Conservation (phyloP, 1,139 yeast species). For the Blastobotrys apis region DNA sequence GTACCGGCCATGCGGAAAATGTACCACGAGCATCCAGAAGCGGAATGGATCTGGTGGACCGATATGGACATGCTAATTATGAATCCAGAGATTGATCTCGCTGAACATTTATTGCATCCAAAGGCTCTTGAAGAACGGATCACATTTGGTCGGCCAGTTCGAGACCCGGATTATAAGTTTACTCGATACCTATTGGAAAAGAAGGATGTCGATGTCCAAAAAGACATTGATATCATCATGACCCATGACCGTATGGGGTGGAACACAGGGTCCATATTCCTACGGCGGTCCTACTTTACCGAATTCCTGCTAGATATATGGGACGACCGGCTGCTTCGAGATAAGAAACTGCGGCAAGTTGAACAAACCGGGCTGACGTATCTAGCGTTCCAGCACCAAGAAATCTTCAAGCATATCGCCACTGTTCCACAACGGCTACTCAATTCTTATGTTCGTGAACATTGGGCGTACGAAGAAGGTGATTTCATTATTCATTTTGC, state of each 20-base stretch:
- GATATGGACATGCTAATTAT: slow-evolving; percentile 34
- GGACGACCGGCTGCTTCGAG: slow-evolving; percentile 13
- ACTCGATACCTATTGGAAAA: slow-evolving; percentile 19
- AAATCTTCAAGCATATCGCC: slow-evolving; percentile 6
- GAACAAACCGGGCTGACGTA: slow-evolving; percentile 10
- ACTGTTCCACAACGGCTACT: slow-evolving; percentile 8
- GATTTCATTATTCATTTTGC: slow-evolving; percentile 12
- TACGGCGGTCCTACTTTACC: slow-evolving; percentile 30
- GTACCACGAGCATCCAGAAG: slow-evolving; percentile 29
- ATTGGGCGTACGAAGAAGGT: slow-evolving; percentile 3
- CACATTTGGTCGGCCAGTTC: slow-evolving; percentile 25
- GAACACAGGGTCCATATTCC: slow-evolving; percentile 38
- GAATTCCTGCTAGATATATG: slow-evolving; percentile 20
- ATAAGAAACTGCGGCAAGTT: slow-evolving; percentile 3
- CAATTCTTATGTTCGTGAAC: slow-evolving; percentile 5
- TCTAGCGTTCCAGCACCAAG: slow-evolving; percentile 5
- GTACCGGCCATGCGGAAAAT: slow-evolving; percentile 32
- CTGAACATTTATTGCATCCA: slow-evolving; percentile 31
- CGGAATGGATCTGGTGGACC: slow-evolving; percentile 38
- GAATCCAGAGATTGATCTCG: slow-evolving; percentile 31
- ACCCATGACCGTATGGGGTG: slow-evolving; percentile 32
- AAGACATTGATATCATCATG: slow-evolving; percentile 26
- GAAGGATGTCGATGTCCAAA: slow-evolving; percentile 18
- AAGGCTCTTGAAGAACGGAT: slow-evolving; percentile 27
- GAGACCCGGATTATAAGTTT: slow-evolving; percentile 22